Evolutionary conservation across 1,284 basidiomycete species (phyloP), one percentile per base, ranked within the genome.

Genomic region (Psilocybe mexicana): DNA sequence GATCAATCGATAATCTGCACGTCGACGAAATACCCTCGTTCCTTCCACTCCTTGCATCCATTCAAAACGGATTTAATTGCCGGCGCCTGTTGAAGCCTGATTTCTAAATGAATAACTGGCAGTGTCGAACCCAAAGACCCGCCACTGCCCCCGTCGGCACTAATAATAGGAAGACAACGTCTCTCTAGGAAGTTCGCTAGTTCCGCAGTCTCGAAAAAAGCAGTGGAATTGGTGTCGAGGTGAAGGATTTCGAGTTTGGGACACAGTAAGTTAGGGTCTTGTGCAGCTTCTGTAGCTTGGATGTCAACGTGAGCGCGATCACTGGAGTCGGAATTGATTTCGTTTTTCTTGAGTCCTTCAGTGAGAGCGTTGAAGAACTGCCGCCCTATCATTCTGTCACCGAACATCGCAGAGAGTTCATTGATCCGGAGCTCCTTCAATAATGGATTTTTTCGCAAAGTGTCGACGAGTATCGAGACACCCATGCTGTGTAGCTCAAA

Each of bases 401-500:
- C 54, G 7, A 60, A 38, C 4, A 14, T 44, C 54, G 4, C 25
- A 43, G 50, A 53, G 58, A 2, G 52, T 54, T 63, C 62, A 33
- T 60, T 56, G 10, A 63, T 58, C 11, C 23, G 35, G 28, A 63
- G 44, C 25, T 47, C 42, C n/a, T 26, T 46, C 35, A 63, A 30
- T 24, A 26, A 43, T 3, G 55, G 53, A 44, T 60, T 61, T 11
- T n/a, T 14, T 12, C n/a, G 44, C 24, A 63, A 35, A 43, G 61
- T 60, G 24, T 55, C 40, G 14, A 61, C 6, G 6, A 63, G 54
- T 3, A 43, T 35, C 12, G 42, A 25, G 1, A 35, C 14, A 10
- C 58, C 49, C 35, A 58, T 43, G n/a, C 40, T 28, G 42, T 61
- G 56, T 8, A 47, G 58, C 38, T 63, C 62, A 2, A 61, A 52